Evolutionary conservation across 495 filamentous ascomycete genomes (phyloP), one percentile per base, ranked within the genome.

Genomic region (Pyrenopolyporus hunteri): DNA sequence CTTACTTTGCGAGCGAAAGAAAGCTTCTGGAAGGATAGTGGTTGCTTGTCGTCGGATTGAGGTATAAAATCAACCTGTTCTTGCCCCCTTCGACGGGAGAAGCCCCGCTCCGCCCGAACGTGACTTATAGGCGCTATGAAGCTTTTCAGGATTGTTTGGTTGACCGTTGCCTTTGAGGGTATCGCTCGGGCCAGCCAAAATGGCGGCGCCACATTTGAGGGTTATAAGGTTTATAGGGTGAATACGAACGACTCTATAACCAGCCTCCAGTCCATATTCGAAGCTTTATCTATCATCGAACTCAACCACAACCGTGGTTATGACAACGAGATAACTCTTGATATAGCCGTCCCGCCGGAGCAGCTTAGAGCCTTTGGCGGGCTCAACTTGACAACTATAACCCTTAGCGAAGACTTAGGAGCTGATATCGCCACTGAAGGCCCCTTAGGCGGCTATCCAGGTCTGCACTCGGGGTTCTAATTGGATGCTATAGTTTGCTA

Each of bases 401-500:
- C 73, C 31, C 74, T 82, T 58, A 76, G 78, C 58, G 70, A 76
- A 9, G 67, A 83, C 49, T 63, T 83, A 4, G 79, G 80, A 17
- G 66, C 50, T 17, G 70, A 76, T 14, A 77, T 83, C 29, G 55
- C 58, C 0, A 60, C 64, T n/a, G 79, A 82, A 61, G 63, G 59
- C 14, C 19, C 25, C 8, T 40, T 60, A 10, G 43, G 22, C 0
- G 17, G 45, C 14, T 69, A 63, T 40, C 40, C 66, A 31, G 56
- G 59, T 70, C 6, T 36, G 66, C 46, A 19, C 1, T 5, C 7
- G 13, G 4, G 6, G 8, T n/a, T 20, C 1, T 25, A 2, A 33
- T 19, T 33, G 28, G 5, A 26, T 17, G 25, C 16, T 17, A 59
- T 23, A 19, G 11, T 32, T 14, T 17, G 23, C 46, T 67, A 7